Conservation (phyloP, 2,329 filamentous ascomycete species). For the Pezicula neosporulosa region DNA sequence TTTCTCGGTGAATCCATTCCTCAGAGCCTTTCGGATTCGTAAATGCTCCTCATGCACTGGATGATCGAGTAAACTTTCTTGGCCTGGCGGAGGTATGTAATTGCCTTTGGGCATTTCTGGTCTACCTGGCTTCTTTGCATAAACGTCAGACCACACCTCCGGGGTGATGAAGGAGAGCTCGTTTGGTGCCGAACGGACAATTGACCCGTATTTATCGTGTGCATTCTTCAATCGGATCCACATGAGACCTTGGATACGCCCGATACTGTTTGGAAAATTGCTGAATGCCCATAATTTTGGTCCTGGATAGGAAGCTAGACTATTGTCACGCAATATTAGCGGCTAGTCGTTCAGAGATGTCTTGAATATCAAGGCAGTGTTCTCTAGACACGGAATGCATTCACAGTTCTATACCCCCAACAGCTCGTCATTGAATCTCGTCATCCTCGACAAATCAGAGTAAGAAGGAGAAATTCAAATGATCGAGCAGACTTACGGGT, state of each 20-base stretch:
- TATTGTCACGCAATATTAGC: not conserved
- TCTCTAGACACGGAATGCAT: not conserved
- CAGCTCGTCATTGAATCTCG: not conserved
- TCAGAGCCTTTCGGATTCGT: not conserved
- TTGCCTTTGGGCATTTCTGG: not conserved
- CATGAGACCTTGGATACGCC: not conserved
- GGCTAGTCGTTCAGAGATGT: not conserved
- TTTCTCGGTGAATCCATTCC: conserved; percentile 16
- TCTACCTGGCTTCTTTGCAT: not conserved
- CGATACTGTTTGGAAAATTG: not conserved
- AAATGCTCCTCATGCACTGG: not conserved
- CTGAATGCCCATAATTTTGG: not conserved
- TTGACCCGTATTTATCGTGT: not conserved
- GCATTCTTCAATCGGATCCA: not conserved
- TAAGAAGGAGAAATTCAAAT: not conserved
- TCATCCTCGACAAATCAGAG: not conserved
- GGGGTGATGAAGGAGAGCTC: not conserved
- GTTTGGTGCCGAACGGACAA: not conserved
- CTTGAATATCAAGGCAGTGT: not conserved
- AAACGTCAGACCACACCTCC: not conserved
- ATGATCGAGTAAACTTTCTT: not conserved
- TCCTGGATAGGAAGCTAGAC: not conserved
- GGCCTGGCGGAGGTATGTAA: not conserved
- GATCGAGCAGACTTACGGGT: not conserved
- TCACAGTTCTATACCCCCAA: not conserved